Evolutionary conservation across 192 early-diverging fungal species (phyloP).

Genomic region (Phlyctochytrium arcticum): DNA sequence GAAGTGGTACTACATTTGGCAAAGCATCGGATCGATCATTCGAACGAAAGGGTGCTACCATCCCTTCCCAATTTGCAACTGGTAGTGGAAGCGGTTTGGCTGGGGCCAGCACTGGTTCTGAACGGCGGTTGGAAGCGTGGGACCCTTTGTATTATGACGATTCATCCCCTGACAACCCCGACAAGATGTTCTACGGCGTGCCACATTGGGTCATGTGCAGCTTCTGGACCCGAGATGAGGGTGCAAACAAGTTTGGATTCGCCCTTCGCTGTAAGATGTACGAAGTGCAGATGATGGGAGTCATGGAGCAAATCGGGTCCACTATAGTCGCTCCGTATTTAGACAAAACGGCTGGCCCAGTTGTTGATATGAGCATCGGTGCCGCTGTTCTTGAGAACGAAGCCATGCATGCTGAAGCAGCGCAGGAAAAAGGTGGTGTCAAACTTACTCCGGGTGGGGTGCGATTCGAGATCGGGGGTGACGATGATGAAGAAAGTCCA

Average conservation of each 20-base stretch:
- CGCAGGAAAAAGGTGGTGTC: too few relatives aligned
- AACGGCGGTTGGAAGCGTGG: conserved; percentile 26
- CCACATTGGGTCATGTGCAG: conserved; percentile 92
- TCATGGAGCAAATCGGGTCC: conserved; percentile 33
- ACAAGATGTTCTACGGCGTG: conserved; percentile 54
- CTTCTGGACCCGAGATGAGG: conserved; percentile 66
- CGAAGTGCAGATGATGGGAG: conserved; percentile 79
- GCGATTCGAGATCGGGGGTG: conserved; percentile 16
- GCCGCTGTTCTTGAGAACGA: background rate
- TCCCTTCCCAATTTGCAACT: conserved; percentile 4
- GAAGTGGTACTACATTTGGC: background rate
- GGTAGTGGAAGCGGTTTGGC: background rate
- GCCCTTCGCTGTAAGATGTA: conserved; percentile 75
- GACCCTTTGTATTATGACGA: conserved; percentile 54
- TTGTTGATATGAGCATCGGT: background rate
- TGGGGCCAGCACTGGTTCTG: background rate
- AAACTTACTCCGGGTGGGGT: conserved; percentile 1
- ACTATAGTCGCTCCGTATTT: conserved; percentile 26
- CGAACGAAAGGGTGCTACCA: background rate
- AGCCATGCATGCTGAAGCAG: background rate
- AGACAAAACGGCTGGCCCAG: conserved; percentile 2
- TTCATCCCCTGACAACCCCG: conserved; percentile 23
- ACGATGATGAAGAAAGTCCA: conserved; percentile 24
- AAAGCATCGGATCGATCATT: background rate
- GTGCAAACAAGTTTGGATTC: conserved; percentile 43